These are phyloP conservation scores for Pythium oligandrum DNA, from an alignment of 352 stramenopile genomes.

Conservation along the genomic window DNA sequence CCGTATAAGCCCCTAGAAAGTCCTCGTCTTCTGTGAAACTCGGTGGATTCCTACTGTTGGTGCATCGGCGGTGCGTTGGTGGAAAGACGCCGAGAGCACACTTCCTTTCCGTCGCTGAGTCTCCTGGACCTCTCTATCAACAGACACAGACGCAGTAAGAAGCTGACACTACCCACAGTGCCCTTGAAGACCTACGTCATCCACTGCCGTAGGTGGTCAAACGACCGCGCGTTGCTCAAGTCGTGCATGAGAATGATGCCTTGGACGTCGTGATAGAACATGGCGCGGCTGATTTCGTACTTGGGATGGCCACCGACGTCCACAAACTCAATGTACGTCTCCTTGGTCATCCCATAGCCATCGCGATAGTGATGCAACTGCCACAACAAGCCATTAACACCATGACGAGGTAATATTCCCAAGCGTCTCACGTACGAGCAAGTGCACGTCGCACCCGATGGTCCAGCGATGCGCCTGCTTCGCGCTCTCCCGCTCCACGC, in stretches of 20 bases:
- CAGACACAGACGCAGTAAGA: too few relatives aligned
- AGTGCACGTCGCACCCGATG: slow-evolving; percentile 77
- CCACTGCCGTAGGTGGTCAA: slow-evolving; percentile 50
- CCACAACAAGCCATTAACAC: background rate
- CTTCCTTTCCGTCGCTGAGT: slow-evolving; percentile 51
- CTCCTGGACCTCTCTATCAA: slow-evolving; percentile 30
- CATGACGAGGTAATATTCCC: background rate
- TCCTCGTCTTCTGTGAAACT: too few relatives aligned
- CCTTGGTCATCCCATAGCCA: slow-evolving; percentile 26
- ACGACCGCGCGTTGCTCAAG: slow-evolving; percentile 68
- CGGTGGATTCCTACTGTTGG: slow-evolving; percentile 23
- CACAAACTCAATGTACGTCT: slow-evolving; percentile 80
- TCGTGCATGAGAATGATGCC: slow-evolving; percentile 83
- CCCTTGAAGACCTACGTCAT: background rate
- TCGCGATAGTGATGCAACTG: slow-evolving; percentile 34
- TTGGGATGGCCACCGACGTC: slow-evolving; percentile 79
- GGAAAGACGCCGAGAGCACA: slow-evolving; percentile 35
- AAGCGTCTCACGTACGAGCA: slow-evolving; percentile 33
- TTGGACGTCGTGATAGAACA: slow-evolving; percentile 83
- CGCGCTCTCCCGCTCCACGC: slow-evolving; percentile 2
- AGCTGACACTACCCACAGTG: too few relatives aligned
- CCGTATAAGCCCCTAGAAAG: background rate
- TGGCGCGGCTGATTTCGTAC: slow-evolving; percentile 72
- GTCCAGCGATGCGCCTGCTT: slow-evolving; percentile 51
- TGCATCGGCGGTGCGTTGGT: slow-evolving; percentile 22